These are phyloP conservation scores for Sporobolomyces phaffii DNA, from an alignment of 768 basidiomycete genomes.

Conservation along the genomic window DNA sequence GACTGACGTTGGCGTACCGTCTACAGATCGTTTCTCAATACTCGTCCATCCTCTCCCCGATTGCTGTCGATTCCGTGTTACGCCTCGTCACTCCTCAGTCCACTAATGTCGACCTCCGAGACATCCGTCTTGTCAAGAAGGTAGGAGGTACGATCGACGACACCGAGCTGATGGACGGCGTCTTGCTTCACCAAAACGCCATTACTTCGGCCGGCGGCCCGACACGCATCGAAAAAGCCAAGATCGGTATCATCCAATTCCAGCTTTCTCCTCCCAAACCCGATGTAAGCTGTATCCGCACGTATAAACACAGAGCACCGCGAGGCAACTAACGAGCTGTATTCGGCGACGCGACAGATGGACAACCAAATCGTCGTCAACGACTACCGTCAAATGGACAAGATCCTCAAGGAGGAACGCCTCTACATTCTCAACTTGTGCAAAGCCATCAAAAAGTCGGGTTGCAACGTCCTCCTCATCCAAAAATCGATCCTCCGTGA, in stretches of 20 bases:
- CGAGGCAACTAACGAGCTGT: too few species aligned
- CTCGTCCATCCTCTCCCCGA: conserved; percentile 94
- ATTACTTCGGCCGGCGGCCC: conserved; percentile 85
- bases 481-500: conserved; percentile 99
- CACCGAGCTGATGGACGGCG: conserved; percentile 84
- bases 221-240: conserved; percentile 92
- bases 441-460: conserved; percentile 99
- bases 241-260: conserved; percentile 97
- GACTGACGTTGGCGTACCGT: not conserved
- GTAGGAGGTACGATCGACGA: conserved; percentile 99
- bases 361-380: conserved; percentile 99
- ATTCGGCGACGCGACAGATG: conserved; percentile 78
- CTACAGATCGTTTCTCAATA: conserved; percentile 95
- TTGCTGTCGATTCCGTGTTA: conserved; percentile 92
- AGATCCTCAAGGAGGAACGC: conserved; percentile 97
- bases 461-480: conserved; percentile 96
- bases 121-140: conserved; percentile 94
- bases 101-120: conserved; percentile 83
- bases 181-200: conserved; percentile 95
- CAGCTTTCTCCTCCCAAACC: conserved; percentile 96
- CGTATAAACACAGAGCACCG: too few species aligned
- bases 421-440: conserved; percentile 95
- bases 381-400: conserved; percentile 99
- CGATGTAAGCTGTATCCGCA: conserved; percentile 57
- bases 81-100: conserved; percentile 81